Evolutionary conservation across 2,329 filamentous ascomycete species (phyloP).

Genomic region (Ceratocystis huliohia): DNA sequence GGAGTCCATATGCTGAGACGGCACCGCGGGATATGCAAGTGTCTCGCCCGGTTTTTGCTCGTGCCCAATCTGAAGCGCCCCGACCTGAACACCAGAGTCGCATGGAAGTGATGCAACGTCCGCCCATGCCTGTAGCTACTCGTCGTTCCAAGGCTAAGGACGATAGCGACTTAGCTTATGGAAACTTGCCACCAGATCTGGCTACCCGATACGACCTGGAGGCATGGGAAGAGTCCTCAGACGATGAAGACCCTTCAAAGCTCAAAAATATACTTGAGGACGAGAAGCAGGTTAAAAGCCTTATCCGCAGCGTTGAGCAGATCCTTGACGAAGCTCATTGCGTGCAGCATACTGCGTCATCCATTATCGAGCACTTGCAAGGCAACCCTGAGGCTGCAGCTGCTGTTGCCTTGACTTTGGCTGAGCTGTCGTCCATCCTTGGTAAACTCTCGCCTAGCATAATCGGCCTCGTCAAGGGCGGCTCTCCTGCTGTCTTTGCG

Average conservation of each 20-base stretch:
- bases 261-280: constrained; percentile 34
- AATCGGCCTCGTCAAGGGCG: constrained; percentile 60
- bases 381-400: constrained; percentile 72
- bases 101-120: constrained; percentile 23
- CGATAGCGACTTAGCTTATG: constrained; percentile 88
- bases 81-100: constrained; percentile 33
- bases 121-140: constrained; percentile 5
- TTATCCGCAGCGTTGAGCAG: constrained; percentile 62
- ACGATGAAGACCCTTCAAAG: constrained; percentile 31
- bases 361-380: constrained; percentile 67
- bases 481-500: constrained; percentile 74
- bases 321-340: constrained; percentile 81
- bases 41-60: constrained; percentile 27
- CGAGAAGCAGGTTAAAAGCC: constrained; percentile 42
- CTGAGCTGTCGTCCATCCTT: constrained; percentile 73
- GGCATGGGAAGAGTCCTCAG: constrained; percentile 13
- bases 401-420: constrained; percentile 81
- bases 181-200: constrained; percentile 62
- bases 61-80: constrained; percentile 26
- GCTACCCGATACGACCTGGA: constrained; percentile 34
- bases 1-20: constrained; percentile 34
- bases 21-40: constrained; percentile 24
- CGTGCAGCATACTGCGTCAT: constrained; percentile 67
- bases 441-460: constrained; percentile 76
- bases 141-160: constrained; percentile 39